Percentiles rank a stretch among this genome's conserved stretches.
Conservation (phyloP, 1,284 basidiomycete species). For the Sphagnurus paluster region DNA sequence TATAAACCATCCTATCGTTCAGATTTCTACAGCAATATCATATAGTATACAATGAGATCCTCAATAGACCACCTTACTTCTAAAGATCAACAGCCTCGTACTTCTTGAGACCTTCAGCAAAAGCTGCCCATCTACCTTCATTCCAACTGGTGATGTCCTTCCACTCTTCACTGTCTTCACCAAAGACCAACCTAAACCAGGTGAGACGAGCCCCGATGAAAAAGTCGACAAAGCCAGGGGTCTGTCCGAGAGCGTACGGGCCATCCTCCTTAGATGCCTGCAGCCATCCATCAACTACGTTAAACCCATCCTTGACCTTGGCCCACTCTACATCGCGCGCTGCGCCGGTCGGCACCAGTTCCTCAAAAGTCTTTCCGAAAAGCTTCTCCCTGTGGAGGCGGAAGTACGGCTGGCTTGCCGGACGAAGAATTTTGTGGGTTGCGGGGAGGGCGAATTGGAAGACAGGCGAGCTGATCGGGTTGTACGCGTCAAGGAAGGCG, state of each 20-base stretch:
- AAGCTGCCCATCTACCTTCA: conserved; percentile 37
- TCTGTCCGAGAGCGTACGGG: conserved; percentile 28
- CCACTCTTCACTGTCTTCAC: conserved; percentile 39
- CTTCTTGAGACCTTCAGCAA: conserved; percentile 32
- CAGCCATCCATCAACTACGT: conserved; percentile 30
- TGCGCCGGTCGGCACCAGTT: conserved; percentile 30
- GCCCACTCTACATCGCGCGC: conserved; percentile 29
- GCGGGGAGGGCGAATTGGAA: conserved; percentile 25
- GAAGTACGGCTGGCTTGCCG: conserved; percentile 37
- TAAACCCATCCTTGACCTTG: conserved; percentile 30
- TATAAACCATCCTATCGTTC: no score
- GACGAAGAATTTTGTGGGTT: conserved; percentile 28
- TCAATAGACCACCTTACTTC: no score
- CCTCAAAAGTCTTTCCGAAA: conserved; percentile 36
- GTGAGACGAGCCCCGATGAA: conserved; percentile 31
- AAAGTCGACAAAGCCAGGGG: conserved; percentile 37
- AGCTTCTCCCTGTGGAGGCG: conserved; percentile 32
- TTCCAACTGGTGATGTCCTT: conserved; percentile 32
- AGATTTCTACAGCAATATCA: no score
- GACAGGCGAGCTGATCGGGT: conserved; percentile 14
- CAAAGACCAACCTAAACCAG: conserved; percentile 32
- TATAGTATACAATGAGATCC: neutral
- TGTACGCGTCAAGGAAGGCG: conserved; percentile 3
- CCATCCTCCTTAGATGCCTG: conserved; percentile 27
- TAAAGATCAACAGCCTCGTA: conserved; percentile 22